phyloP scores from a whole-genome alignment of 78 protist species.

The Speleostelium caveatum region DNA sequence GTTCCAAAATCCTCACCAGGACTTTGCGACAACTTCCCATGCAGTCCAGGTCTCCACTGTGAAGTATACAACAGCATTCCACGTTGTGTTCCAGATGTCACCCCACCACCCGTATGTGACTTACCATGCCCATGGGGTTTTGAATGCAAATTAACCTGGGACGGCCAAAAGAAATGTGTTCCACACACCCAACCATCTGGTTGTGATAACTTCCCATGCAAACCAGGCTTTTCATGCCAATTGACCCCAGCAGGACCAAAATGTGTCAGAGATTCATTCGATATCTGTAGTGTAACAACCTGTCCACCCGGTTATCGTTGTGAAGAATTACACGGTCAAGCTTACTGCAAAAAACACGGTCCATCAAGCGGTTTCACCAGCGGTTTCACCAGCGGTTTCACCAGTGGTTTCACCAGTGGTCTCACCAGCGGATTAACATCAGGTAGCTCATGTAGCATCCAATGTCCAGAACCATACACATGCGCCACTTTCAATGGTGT shows the following conservation, averaged over 20 bases:
- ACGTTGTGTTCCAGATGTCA: slow-evolving; percentile 13
- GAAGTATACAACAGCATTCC: not conserved
- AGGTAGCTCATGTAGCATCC: too few species aligned
- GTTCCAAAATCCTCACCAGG: not conserved
- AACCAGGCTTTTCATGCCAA: slow-evolving; percentile 6
- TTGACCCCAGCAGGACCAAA: not conserved
- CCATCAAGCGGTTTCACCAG: too few species aligned
- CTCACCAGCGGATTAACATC: too few species aligned
- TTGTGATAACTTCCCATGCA: not conserved
- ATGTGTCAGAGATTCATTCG: slow-evolving; percentile 16
- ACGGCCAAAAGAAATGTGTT: too few species aligned
- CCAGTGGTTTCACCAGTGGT: too few species aligned
- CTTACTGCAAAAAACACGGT: too few species aligned
- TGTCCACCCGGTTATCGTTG: too few species aligned
- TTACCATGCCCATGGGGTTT: not conserved
- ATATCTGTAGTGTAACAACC: too few species aligned
- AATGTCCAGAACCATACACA: too few species aligned
- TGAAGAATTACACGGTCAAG: too few species aligned
- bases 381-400: too few species aligned
- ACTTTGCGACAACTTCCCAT: not conserved
- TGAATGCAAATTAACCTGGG: not conserved
- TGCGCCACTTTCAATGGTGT: too few species aligned
- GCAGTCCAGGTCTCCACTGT: slow-evolving; percentile 8
- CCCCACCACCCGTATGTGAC: not conserved
- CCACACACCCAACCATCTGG: not conserved